A percentile compares a stretch with the other conserved stretches of the same genome.
These are phyloP conservation scores for Kalmusia sp. DNA, from an alignment of 2,329 filamentous ascomycete genomes.

Conservation along the genomic window DNA sequence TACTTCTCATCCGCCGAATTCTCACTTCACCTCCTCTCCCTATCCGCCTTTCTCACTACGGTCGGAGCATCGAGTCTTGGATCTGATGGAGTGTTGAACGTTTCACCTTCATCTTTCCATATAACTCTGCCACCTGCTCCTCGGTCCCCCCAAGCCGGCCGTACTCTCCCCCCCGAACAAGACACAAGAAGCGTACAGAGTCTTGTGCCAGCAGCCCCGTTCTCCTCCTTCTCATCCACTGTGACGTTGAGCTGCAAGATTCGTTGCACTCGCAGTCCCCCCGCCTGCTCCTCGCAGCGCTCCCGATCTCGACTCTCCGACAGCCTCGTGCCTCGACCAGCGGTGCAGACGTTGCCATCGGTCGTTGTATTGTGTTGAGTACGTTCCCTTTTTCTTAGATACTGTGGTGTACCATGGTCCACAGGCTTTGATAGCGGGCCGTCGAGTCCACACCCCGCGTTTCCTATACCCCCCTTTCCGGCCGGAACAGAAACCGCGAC, in stretches of 20 bases:
- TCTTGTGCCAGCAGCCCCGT: conserved; percentile 35
- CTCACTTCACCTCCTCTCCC: conserved; percentile 31
- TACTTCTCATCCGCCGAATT: conserved; percentile 33
- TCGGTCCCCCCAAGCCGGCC: conserved; percentile 41
- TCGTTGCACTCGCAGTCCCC: conserved; percentile 30
- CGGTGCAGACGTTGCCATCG: conserved; percentile 26
- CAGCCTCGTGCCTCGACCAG: conserved; percentile 33
- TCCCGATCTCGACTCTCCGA: conserved; percentile 25
- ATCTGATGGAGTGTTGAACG: conserved; percentile 47
- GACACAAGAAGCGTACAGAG: conserved; percentile 41
- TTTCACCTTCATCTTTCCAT: conserved; percentile 43
- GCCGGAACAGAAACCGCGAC: not conserved
- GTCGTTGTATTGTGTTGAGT: conserved; percentile 34
- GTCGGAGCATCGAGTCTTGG: conserved; percentile 49
- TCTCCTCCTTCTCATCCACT: conserved; percentile 25
- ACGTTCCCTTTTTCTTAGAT: conserved; percentile 29
- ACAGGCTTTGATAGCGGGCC: not conserved
- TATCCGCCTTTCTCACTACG: conserved; percentile 38
- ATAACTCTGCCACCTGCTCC: conserved; percentile 46
- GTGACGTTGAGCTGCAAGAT: conserved; percentile 39
- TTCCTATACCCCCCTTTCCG: not conserved
- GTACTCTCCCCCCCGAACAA: conserved; percentile 40
- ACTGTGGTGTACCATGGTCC: not conserved
- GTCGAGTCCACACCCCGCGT: not conserved
- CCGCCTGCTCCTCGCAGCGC: conserved; percentile 51